A percentile compares a stretch with the other conserved stretches of the same genome.
Evolutionary conservation across 345 rosid species (phyloP).

Genomic region (Cardiospermum halicacabum): DNA sequence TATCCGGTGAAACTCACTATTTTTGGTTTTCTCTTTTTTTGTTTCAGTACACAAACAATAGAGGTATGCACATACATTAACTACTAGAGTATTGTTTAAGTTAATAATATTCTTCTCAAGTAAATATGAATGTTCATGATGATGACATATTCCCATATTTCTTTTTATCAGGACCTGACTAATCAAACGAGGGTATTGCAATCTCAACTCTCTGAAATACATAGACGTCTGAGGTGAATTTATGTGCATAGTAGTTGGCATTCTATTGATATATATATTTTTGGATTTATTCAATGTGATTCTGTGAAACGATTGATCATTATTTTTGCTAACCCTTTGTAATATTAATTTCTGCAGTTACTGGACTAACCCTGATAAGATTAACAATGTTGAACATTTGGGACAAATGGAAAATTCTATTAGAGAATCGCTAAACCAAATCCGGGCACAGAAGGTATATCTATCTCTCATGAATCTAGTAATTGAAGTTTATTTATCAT

Average conservation of each 20-base stretch:
- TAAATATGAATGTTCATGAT: conserved; percentile 4
- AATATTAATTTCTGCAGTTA: conserved; percentile 37
- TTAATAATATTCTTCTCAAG: conserved; percentile 1
- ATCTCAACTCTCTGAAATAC: conserved; percentile 45
- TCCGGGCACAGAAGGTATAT: conserved; percentile 53
- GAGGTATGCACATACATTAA: conserved; percentile 45
- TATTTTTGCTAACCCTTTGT: conserved; percentile 7
- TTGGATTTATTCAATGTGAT: background rate
- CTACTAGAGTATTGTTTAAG: background rate
- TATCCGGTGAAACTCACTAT: conserved; percentile 16
- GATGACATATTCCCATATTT: conserved; percentile 14
- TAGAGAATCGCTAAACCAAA: conserved; percentile 49
- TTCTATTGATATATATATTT: too few relatives aligned
- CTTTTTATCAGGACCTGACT: conserved; percentile 37
- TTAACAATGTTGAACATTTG: conserved; percentile 50
- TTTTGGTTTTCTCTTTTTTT: conserved; percentile 16
- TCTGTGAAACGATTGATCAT: background rate
- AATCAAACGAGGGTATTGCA: conserved; percentile 40
- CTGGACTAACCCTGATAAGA: conserved; percentile 59
- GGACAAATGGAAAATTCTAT: conserved; percentile 58
- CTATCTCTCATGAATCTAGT: conserved; percentile 8
- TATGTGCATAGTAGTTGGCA: conserved; percentile 2
- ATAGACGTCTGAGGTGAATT: conserved; percentile 53
- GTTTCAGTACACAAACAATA: conserved; percentile 53
- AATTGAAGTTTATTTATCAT: background rate